A percentile compares a stretch with the other conserved stretches of the same genome.
phyloP scores from a whole-genome alignment of 2,329 filamentous ascomycete species.

The Cladobotryum mycophilum region DNA sequence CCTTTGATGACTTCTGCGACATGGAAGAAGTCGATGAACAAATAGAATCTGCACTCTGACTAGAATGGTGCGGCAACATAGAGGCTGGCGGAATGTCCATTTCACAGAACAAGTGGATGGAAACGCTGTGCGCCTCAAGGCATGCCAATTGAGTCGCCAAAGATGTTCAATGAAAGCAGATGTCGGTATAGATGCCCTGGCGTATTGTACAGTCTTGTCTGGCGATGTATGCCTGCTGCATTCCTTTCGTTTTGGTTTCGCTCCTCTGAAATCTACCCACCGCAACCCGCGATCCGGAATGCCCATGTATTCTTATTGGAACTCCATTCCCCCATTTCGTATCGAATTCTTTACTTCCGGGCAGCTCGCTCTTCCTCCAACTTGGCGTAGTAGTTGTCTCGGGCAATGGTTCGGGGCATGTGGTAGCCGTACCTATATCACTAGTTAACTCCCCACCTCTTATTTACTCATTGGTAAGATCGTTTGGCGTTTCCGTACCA shows the following conservation, averaged over 20 bases:
- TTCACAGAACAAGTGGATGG: not conserved
- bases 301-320: not conserved
- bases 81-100: not conserved
- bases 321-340: no score
- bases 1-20: no score
- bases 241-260: not conserved
- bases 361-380: conserved; percentile 51
- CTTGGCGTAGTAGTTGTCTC: conserved; percentile 54
- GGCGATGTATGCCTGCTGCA: conserved; percentile 1
- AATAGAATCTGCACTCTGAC: no score
- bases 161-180: conserved; percentile 1
- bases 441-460: not conserved
- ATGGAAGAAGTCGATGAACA: no score
- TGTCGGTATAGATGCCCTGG: conserved; percentile 5
- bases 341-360: conserved; percentile 21
- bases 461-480: not conserved
- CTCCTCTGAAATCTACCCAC: not conserved
- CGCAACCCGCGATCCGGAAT: not conserved
- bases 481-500: conserved; percentile 39
- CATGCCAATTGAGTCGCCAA: not conserved
- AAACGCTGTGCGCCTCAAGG: conserved; percentile 4
- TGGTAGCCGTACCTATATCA: conserved; percentile 54
- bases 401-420: conserved; percentile 52
- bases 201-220: not conserved
- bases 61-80: no score